Conservation (phyloP, 2,329 filamentous ascomycete species). For the Akanthomyces lecanii region DNA sequence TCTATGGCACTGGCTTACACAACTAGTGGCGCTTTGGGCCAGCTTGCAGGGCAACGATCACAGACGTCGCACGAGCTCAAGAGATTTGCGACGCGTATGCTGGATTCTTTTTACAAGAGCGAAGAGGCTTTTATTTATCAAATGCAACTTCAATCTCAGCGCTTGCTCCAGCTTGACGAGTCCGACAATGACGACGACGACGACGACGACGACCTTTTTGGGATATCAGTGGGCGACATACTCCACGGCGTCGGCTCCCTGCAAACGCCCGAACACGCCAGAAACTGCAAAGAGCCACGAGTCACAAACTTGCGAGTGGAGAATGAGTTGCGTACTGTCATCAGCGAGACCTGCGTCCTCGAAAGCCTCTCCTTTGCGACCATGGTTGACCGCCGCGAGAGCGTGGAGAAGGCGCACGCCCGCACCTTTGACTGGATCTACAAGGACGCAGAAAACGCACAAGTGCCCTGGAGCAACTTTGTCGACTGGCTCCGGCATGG, state of each 20-base stretch:
- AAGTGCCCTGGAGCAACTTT: slow-evolving; percentile 7
- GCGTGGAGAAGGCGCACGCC: slow-evolving; percentile 6
- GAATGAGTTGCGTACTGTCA: not conserved
- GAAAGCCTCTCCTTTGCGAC: slow-evolving; percentile 2
- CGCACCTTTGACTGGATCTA: slow-evolving; percentile 15
- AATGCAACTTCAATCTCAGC: not conserved
- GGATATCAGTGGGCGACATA: not conserved
- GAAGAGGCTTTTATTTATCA: not conserved
- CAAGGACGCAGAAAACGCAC: not conserved
- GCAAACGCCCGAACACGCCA: not conserved
- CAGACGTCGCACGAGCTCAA: slow-evolving; percentile 1
- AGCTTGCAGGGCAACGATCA: not conserved
- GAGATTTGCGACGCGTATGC: not conserved
- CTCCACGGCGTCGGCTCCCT: slow-evolving; percentile 1
- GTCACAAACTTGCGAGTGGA: not conserved
- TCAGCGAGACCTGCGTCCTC: not conserved
- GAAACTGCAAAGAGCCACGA: not conserved
- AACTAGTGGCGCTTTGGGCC: not conserved
- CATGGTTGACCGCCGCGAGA: slow-evolving; percentile 7
- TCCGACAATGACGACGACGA: not conserved
- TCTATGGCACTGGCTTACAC: not conserved
- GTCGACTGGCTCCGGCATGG: slow-evolving; percentile 25
- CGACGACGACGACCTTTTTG: not conserved
- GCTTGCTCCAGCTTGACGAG: not conserved
- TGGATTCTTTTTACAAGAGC: slow-evolving; percentile 2